Percentiles rank a stretch among this genome's conserved stretches.
Evolutionary conservation across 2,329 filamentous ascomycete species (phyloP).

Genomic region (Xylaria sp.): DNA sequence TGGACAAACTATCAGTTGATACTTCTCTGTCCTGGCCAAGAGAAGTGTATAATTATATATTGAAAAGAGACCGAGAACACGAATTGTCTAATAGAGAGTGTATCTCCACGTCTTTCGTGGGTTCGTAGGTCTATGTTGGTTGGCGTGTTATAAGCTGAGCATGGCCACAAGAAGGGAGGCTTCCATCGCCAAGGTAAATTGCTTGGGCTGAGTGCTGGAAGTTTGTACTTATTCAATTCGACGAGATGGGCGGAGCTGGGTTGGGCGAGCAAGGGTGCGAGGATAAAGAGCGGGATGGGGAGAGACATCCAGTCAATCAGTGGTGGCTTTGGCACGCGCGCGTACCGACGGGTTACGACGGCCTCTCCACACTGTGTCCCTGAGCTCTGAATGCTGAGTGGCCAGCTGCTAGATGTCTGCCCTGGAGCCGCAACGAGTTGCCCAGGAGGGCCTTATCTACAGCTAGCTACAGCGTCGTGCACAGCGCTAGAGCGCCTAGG

Average conservation of each 20-base stretch:
- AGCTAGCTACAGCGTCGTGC: neutral
- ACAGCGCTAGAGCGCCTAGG: neutral
- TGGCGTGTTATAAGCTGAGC: neutral
- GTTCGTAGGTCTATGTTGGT: neutral
- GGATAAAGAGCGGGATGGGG: neutral
- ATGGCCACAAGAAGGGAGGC: neutral
- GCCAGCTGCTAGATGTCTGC: neutral
- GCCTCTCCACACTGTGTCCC: neutral
- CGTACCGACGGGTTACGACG: too few species aligned
- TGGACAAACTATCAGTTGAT: too few species aligned
- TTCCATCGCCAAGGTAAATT: neutral
- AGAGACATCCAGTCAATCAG: neutral
- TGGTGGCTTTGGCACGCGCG: neutral
- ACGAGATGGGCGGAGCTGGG: neutral
- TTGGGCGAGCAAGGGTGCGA: neutral
- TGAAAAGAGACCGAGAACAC: neutral
- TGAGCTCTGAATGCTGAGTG: neutral
- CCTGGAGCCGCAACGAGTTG: neutral
- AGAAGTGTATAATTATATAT: neutral
- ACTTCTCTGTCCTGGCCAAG: too few species aligned
- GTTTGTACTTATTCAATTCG: neutral
- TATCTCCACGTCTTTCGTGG: neutral
- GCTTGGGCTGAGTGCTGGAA: constrained; percentile 7
- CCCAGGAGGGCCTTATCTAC: neutral
- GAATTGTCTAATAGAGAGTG: neutral